Evolutionary conservation across 306 rosid genomes (phyloP).

Genomic region (Erythrophleum fordii): DNA sequence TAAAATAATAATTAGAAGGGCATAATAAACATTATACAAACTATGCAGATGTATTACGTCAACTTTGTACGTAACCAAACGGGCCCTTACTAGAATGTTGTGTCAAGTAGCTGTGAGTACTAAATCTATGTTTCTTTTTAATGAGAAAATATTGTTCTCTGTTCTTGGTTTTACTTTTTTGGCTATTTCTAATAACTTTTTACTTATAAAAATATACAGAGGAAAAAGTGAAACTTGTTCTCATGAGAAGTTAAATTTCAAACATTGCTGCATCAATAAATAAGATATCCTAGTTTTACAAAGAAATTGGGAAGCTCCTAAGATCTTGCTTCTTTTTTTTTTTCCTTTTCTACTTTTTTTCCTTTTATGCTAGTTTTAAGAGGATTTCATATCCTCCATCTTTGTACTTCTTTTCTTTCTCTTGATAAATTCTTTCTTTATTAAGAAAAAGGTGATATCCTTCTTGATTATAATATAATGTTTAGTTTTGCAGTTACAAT

Average conservation of each 20-base stretch:
- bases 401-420: neutral
- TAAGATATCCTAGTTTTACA: neutral
- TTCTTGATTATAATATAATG: conserved; percentile 16
- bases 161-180: neutral
- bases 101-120: conserved; percentile 91
- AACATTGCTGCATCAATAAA: neutral
- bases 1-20: too few species aligned
- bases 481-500: conserved; percentile 12
- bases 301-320: neutral
- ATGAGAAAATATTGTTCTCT: neutral
- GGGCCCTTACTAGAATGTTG: conserved; percentile 98
- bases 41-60: too few species aligned
- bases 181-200: neutral
- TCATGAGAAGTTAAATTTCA: neutral
- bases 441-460: neutral
- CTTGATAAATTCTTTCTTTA: neutral
- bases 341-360: neutral
- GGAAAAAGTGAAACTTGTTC: too few species aligned
- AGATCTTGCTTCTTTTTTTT: too few species aligned
- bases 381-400: neutral
- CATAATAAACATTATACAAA: too few species aligned
- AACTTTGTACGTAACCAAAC: too few species aligned
- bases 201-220: neutral
- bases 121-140: conserved; percentile 24
- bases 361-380: neutral